Percentiles rank a stretch among this genome's conserved stretches.
phyloP scores from a whole-genome alignment of 257 asterid genomes.

The Ocimum tenuiflorum region DNA sequence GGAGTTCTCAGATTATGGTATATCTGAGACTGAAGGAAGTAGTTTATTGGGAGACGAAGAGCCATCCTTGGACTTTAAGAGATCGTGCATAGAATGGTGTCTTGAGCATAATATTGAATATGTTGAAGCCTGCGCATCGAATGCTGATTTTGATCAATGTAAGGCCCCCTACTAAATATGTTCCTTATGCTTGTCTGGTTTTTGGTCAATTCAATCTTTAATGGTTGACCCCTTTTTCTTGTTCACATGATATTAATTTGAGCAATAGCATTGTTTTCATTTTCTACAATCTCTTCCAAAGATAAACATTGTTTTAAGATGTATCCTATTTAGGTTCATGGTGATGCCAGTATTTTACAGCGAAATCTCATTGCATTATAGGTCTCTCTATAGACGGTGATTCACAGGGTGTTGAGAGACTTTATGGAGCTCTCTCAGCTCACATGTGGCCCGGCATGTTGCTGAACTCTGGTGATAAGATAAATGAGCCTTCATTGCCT shows the following conservation, averaged over 20 bases:
- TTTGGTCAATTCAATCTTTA: background rate
- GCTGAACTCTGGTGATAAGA: slow-evolving; percentile 82
- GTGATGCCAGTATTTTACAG: background rate
- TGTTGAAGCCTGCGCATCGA: slow-evolving; percentile 87
- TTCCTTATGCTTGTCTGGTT: background rate
- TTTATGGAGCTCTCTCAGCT: slow-evolving; percentile 86
- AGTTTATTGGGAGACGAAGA: slow-evolving; percentile 70
- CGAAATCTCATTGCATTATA: slow-evolving; percentile 14
- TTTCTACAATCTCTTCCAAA: background rate
- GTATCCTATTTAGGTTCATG: background rate
- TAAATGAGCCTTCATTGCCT: slow-evolving; percentile 64
- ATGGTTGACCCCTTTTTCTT: background rate
- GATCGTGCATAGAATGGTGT: slow-evolving; percentile 71
- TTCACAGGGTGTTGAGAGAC: slow-evolving; percentile 86
- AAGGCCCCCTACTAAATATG: slow-evolving; percentile 26
- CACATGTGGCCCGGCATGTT: slow-evolving; percentile 99
- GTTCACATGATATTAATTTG: background rate
- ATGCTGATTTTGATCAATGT: slow-evolving; percentile 82
- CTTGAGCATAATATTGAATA: slow-evolving; percentile 71
- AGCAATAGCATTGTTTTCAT: background rate
- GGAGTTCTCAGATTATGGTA: slow-evolving; percentile 52
- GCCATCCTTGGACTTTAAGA: slow-evolving; percentile 42
- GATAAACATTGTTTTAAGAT: background rate
- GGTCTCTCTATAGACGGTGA: slow-evolving; percentile 67
- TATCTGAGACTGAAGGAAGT: slow-evolving; percentile 87